Evolutionary conservation across 164 flowering plant genomes (phyloP).

Genomic region (Vitis rotundifolia): DNA sequence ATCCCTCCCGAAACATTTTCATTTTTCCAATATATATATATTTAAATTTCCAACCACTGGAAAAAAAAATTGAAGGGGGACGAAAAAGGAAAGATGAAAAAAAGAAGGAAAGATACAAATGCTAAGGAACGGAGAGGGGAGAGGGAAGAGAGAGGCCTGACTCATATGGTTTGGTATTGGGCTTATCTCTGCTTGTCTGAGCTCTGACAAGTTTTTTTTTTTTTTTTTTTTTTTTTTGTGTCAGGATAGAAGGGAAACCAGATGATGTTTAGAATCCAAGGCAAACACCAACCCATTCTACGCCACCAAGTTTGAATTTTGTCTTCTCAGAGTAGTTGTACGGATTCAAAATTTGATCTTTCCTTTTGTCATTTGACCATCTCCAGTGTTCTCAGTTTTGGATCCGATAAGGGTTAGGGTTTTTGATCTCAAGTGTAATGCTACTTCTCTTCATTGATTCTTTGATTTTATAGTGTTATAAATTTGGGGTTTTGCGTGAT

Average conservation of each 20-base stretch:
- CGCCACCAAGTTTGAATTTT: not conserved
- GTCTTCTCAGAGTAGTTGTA: not conserved
- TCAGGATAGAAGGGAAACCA: not conserved
- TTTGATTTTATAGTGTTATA: not conserved
- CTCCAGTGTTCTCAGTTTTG: not conserved
- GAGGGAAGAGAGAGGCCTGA: not conserved
- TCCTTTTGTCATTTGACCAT: not conserved
- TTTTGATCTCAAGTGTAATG: conserved; percentile 33
- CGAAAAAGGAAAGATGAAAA: too few species aligned
- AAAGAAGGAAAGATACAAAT: not conserved
- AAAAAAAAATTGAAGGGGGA: not conserved
- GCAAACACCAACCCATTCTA: conserved; percentile 1
- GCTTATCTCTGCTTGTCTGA: not conserved
- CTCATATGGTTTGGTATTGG: conserved; percentile 5
- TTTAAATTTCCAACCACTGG: too few species aligned
- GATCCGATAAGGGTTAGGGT: conserved; percentile 11
- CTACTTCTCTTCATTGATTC: not conserved
- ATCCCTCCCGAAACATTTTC: too few species aligned
- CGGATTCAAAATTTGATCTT: not conserved
- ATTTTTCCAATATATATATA: too few species aligned
- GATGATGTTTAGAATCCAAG: conserved; percentile 8
- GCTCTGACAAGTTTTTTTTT: conserved; percentile 1
- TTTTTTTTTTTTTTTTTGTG: not conserved
- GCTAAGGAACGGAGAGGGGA: not conserved
- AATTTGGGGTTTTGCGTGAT: conserved; percentile 6